Conservation (phyloP, 164 flowering plant genomes). For the Protea cynaroides region DNA sequence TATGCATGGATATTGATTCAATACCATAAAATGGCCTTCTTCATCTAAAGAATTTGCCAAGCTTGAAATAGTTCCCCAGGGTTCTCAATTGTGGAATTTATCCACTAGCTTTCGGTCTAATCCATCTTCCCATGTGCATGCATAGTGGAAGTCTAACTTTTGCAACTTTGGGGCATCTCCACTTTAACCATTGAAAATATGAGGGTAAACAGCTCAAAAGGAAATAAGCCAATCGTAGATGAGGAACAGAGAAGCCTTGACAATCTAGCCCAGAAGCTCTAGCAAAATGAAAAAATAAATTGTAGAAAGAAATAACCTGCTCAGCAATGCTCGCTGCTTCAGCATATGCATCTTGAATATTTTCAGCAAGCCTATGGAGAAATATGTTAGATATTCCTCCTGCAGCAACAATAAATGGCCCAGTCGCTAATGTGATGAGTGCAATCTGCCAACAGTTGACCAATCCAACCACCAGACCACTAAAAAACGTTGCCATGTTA, state of each 20-base stretch:
- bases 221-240: background rate
- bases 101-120: too few relatives aligned
- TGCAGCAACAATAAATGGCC: conserved; percentile 98
- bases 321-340: conserved; percentile 99
- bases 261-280: background rate
- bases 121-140: too few relatives aligned
- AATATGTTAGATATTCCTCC: conserved; percentile 97
- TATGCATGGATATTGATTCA: too few relatives aligned
- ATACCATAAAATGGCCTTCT: too few relatives aligned
- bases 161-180: too few relatives aligned
- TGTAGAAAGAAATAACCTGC: conserved; percentile 52
- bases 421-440: conserved; percentile 81
- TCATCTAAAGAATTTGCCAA: too few relatives aligned
- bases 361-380: conserved; percentile 97
- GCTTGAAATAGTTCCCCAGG: too few relatives aligned
- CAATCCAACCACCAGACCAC: conserved; percentile 91
- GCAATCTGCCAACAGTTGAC: conserved; percentile 97
- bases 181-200: too few relatives aligned
- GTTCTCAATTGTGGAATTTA: too few relatives aligned
- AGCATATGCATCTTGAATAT: conserved; percentile 99
- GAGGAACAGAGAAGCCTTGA: background rate
- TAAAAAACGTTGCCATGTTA: conserved; percentile 95
- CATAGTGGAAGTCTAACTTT: too few relatives aligned
- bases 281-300: background rate
- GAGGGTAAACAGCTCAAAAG: too few relatives aligned